Evolutionary conservation across 306 rosid genomes (phyloP), one percentile per base, ranked within the genome.

Genomic region (Quercus cerris): DNA sequence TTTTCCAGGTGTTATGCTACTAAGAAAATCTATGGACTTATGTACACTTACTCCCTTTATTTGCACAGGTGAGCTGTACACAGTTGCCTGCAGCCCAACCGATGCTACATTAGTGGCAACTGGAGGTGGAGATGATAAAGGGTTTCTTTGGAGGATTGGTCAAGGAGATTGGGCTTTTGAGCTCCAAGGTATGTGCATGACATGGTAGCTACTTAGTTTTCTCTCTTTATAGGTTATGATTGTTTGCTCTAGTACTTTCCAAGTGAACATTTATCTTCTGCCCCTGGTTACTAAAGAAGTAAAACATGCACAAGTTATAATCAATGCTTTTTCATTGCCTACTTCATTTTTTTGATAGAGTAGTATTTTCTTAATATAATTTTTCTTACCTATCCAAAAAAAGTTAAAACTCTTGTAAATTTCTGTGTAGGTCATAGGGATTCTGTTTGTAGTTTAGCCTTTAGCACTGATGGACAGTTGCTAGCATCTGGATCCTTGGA

Each of bases 81-180:
- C 97, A 1, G 97, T 88, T 85, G 80, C 88, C 4, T 95, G 97
- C 86, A 93, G 94, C 90, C 97, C 99, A 38, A 86, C 83, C 10
- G 96, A 93, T 77, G 75, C 81, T 4, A 46, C 80, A 5, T 85
- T 95, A 84, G 99, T 95, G 78, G 96, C 96, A 8, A 91, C 99
- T 1, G 99, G 99, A 57, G 94, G 97, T 61, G 82, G 92, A 54
- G 98, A 95, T 85, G 97, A 95, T 78, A 89, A 54, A 82, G 99
- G 97, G 27, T 95, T 91, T 90, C 88, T 95, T 62, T 95, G 99
- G 99, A 89, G 66, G 86, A 89, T 93, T 78, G 93, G 90, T 41
- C 85, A 72, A 62, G 97, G 98, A 84, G 97, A 91, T 84, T 93
- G 91, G 93, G 89, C 98, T 72, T 83, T 76, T 74, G 96, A 95